phyloP scores from a whole-genome alignment of 2,329 filamentous ascomycete species.

The Berkeleyomyces basicola region DNA sequence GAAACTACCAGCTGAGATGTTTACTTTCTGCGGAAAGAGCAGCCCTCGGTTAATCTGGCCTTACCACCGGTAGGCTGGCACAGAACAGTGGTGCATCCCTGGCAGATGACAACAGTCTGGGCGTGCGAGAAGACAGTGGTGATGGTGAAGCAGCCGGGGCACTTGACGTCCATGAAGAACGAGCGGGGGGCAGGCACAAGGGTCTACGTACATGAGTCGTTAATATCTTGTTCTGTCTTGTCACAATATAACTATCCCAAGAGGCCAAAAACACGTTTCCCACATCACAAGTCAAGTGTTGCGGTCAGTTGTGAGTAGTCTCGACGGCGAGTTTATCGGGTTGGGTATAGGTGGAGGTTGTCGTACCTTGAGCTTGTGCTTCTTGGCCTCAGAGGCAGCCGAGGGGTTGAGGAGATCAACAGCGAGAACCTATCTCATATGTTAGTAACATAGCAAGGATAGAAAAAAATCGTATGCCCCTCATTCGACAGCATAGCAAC shows the following conservation, averaged over 20 bases:
- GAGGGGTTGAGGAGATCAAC: conserved; percentile 99
- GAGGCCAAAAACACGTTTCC: not conserved
- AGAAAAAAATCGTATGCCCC: conserved; percentile 8
- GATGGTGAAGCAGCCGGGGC: conserved; percentile 99
- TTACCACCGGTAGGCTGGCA: conserved; percentile 99
- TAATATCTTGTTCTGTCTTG: conserved; percentile 13
- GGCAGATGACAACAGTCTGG: conserved; percentile 99
- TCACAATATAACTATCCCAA: not conserved
- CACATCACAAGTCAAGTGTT: not conserved
- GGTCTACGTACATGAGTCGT: conserved; percentile 35
- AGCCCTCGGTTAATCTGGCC: conserved; percentile 96
- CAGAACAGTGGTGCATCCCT: conserved; percentile 96
- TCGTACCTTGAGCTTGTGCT: conserved; percentile 99
- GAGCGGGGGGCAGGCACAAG: conserved; percentile 93
- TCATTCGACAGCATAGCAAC: conserved; percentile 15
- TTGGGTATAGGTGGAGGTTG: not conserved
- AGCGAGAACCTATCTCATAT: conserved; percentile 72
- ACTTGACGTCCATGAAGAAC: conserved; percentile 99
- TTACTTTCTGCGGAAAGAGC: conserved; percentile 99
- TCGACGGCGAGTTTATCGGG: not conserved
- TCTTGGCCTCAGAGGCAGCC: conserved; percentile 93
- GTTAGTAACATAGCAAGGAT: conserved; percentile 29
- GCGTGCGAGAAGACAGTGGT: conserved; percentile 99
- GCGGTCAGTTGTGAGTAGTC: not conserved
- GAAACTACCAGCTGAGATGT: conserved; percentile 25